Conservation (phyloP, 352 stramenopile genomes). For the Phytophthora macrochlamydospora region DNA sequence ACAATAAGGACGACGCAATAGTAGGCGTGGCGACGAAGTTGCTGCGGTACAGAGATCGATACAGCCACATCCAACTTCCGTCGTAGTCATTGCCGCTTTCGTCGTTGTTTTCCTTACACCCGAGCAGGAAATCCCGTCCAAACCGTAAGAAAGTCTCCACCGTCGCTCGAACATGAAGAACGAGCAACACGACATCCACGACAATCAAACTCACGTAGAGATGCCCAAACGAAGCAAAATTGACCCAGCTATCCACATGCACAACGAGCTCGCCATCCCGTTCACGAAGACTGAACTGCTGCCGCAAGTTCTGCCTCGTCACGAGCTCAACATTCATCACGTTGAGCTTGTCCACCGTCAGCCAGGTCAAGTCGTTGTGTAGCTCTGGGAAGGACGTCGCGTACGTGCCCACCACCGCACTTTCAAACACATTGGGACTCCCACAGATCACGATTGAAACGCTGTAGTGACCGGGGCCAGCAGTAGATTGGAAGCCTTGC, state of each 20-base stretch:
- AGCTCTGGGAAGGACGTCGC: slow-evolving; percentile 38
- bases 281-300: slow-evolving; percentile 33
- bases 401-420: slow-evolving; percentile 46
- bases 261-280: slow-evolving; percentile 22
- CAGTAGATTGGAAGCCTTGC: slow-evolving; percentile 48
- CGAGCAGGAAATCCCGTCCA: slow-evolving; percentile 30
- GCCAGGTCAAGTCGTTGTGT: slow-evolving; percentile 40
- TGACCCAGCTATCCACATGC: slow-evolving; percentile 36
- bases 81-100: slow-evolving; percentile 15
- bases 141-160: slow-evolving; percentile 46
- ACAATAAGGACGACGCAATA: slow-evolving; percentile 46
- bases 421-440: slow-evolving; percentile 46
- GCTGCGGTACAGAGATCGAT: slow-evolving; percentile 62
- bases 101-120: slow-evolving; percentile 5
- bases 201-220: slow-evolving; percentile 53
- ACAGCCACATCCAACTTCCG: slow-evolving; percentile 51
- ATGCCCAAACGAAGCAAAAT: slow-evolving; percentile 62
- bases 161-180: slow-evolving; percentile 26
- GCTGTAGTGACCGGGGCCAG: slow-evolving; percentile 27
- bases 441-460: slow-evolving; percentile 45
- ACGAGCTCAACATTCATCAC: slow-evolving; percentile 61
- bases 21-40: slow-evolving; percentile 42
- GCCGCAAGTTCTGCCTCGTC: slow-evolving; percentile 49
- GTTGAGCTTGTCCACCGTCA: slow-evolving; percentile 54
- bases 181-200: slow-evolving; percentile 44